Evolutionary conservation across 768 basidiomycete species (phyloP).

Genomic region (Russula virescens): DNA sequence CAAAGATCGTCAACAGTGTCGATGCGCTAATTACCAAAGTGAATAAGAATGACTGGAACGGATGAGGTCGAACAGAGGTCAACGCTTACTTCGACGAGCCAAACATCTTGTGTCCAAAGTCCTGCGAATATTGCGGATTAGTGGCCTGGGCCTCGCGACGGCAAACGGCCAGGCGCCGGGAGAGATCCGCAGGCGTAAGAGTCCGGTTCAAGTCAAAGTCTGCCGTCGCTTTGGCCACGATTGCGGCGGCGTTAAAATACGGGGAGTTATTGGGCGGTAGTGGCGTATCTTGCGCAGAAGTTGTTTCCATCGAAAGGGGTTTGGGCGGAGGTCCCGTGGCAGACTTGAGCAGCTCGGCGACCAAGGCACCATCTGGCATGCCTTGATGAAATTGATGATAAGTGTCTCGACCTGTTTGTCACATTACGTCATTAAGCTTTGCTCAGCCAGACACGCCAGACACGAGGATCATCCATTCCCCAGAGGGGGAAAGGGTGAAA

Average conservation of each 20-base stretch:
- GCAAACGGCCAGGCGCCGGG: slow-evolving; percentile 52
- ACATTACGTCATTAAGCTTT: too few relatives aligned
- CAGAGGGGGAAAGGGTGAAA: too few relatives aligned
- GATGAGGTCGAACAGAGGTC: not conserved
- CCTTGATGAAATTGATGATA: slow-evolving; percentile 47
- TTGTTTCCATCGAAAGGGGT: not conserved
- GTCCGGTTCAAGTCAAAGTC: slow-evolving; percentile 25
- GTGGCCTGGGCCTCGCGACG: slow-evolving; percentile 47
- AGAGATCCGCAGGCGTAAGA: slow-evolving; percentile 55
- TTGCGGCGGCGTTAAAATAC: slow-evolving; percentile 8
- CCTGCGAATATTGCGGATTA: slow-evolving; percentile 55
- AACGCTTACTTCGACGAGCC: slow-evolving; percentile 57
- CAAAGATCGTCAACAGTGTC: slow-evolving; percentile 60
- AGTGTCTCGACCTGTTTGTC: slow-evolving; percentile 46
- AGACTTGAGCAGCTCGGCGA: slow-evolving; percentile 50
- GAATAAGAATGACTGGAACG: too few relatives aligned
- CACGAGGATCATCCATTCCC: too few relatives aligned
- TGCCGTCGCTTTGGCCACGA: slow-evolving; percentile 1
- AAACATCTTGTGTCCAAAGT: slow-evolving; percentile 51
- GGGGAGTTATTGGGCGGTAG: slow-evolving; percentile 12
- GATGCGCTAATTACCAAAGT: slow-evolving; percentile 42
- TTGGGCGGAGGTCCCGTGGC: slow-evolving; percentile 50
- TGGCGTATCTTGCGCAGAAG: not conserved
- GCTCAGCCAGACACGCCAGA: too few relatives aligned
- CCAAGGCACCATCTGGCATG: slow-evolving; percentile 40